Evolutionary conservation across 306 rosid species (phyloP).

Genomic region (Dalbergia cultrata): DNA sequence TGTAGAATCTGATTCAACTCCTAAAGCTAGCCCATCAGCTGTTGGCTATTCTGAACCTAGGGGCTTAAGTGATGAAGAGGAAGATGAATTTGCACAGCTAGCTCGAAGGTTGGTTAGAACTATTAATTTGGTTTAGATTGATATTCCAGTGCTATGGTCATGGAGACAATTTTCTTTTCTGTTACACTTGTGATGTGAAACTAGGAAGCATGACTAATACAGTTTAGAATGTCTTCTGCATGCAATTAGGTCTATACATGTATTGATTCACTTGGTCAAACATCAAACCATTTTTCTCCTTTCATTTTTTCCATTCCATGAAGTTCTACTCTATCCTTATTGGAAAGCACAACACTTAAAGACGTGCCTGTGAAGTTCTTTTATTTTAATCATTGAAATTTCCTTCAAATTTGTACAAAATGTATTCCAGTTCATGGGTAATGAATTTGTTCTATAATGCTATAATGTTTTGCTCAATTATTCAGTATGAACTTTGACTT

Average conservation of each 20-base stretch:
- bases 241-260: slow-evolving; percentile 9
- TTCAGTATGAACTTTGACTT: slow-evolving; percentile 29
- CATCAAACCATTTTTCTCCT: background rate
- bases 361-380: background rate
- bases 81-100: slow-evolving; percentile 94
- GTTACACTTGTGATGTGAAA: slow-evolving; percentile 22
- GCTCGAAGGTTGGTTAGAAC: slow-evolving; percentile 79
- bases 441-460: slow-evolving; percentile 13
- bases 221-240: slow-evolving; percentile 16
- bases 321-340: slow-evolving; percentile 20
- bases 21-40: slow-evolving; percentile 57
- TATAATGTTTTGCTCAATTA: background rate
- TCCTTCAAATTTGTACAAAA: slow-evolving; percentile 7
- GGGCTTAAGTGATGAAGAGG: slow-evolving; percentile 72
- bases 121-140: background rate
- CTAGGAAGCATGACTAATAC: slow-evolving; percentile 5
- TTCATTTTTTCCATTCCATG: background rate
- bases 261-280: background rate
- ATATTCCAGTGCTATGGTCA: slow-evolving; percentile 8
- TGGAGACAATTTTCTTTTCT: slow-evolving; percentile 36
- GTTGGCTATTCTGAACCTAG: slow-evolving; percentile 46
- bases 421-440: slow-evolving; percentile 18
- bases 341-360: slow-evolving; percentile 21
- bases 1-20: slow-evolving; percentile 53
- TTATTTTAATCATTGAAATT: slow-evolving; percentile 4